Percentiles rank a stretch among this genome's conserved stretches.
These are phyloP conservation scores for Arxiozyma slooffiae DNA, from an alignment of 1,139 yeast genomes.

Conservation along the genomic window DNA sequence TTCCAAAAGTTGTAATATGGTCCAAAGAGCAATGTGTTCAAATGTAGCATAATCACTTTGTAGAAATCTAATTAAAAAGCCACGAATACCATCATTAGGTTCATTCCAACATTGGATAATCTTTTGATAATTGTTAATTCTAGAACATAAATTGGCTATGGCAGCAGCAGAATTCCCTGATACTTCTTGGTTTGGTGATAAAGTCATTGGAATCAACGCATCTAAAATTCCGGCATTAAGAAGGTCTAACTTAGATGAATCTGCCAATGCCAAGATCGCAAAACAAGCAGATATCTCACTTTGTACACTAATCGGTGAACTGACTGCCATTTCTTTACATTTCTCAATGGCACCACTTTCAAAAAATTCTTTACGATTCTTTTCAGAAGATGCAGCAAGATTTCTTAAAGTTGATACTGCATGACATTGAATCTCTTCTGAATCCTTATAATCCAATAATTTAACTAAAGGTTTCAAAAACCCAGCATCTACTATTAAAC, in stretches of 20 bases:
- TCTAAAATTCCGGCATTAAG: slow-evolving; percentile 78
- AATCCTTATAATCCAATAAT: slow-evolving; percentile 72
- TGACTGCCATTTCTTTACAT: slow-evolving; percentile 77
- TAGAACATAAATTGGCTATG: slow-evolving; percentile 84
- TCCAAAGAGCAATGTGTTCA: slow-evolving; percentile 97
- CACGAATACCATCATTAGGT: slow-evolving; percentile 80
- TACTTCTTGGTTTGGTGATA: slow-evolving; percentile 82
- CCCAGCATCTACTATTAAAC: slow-evolving; percentile 90
- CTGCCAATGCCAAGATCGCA: slow-evolving; percentile 93
- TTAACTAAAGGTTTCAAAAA: slow-evolving; percentile 83
- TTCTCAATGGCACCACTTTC: slow-evolving; percentile 95
- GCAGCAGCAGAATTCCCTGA: slow-evolving; percentile 99
- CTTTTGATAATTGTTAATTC: slow-evolving; percentile 65
- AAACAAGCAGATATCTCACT: slow-evolving; percentile 95
- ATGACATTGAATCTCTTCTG: slow-evolving; percentile 95
- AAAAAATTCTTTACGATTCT: slow-evolving; percentile 80
- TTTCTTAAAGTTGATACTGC: slow-evolving; percentile 93
- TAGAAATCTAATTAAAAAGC: slow-evolving; percentile 71
- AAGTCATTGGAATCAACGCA: slow-evolving; percentile 84
- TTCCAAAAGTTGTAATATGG: slow-evolving; percentile 84
- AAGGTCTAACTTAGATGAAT: slow-evolving; percentile 80
- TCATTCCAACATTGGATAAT: slow-evolving; percentile 70
- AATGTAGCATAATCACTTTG: slow-evolving; percentile 87
- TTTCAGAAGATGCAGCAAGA: slow-evolving; percentile 90
- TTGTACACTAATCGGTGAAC: slow-evolving; percentile 81